Percentiles rank a stretch among this genome's conserved stretches.
Evolutionary conservation across 441 rosid genomes (phyloP).

Genomic region (Gossypium aridum): DNA sequence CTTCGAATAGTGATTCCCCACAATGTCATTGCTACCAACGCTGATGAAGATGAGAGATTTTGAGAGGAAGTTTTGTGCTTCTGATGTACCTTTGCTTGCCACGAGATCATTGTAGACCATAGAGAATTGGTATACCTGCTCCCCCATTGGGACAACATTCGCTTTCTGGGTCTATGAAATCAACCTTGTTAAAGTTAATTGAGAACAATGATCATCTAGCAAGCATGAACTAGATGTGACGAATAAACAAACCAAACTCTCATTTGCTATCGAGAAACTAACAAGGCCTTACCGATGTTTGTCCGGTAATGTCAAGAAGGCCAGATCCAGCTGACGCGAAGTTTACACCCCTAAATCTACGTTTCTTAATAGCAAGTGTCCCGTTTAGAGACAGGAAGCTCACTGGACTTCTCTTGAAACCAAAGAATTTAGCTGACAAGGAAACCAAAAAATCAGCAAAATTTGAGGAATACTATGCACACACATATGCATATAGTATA

Average conservation of each 20-base stretch:
- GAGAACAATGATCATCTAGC: not conserved
- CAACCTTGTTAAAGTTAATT: slow-evolving; percentile 4
- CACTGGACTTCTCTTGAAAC: slow-evolving; percentile 40
- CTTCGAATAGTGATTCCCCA: slow-evolving; percentile 24
- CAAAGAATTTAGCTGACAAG: slow-evolving; percentile 28
- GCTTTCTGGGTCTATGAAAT: not conserved
- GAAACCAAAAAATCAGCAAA: slow-evolving; percentile 1
- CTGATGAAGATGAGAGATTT: slow-evolving; percentile 48
- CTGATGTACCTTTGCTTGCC: slow-evolving; percentile 16
- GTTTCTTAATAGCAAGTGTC: slow-evolving; percentile 16
- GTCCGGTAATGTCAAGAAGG: slow-evolving; percentile 36
- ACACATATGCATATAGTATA: not conserved
- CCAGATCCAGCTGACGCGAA: slow-evolving; percentile 60
- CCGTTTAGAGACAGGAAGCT: slow-evolving; percentile 29
- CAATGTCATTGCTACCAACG: slow-evolving; percentile 43
- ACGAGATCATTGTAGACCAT: slow-evolving; percentile 15
- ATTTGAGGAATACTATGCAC: slow-evolving; percentile 12
- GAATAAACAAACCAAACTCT: not conserved
- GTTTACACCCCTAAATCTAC: slow-evolving; percentile 32
- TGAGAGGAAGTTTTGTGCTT: slow-evolving; percentile 20
- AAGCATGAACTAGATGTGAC: no score
- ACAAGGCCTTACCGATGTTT: slow-evolving; percentile 16
- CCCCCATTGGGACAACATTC: slow-evolving; percentile 29
- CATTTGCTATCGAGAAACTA: not conserved
- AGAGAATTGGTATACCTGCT: slow-evolving; percentile 35